Evolutionary conservation across 495 filamentous ascomycete species (phyloP).

Genomic region (Filosporella fistucella): DNA sequence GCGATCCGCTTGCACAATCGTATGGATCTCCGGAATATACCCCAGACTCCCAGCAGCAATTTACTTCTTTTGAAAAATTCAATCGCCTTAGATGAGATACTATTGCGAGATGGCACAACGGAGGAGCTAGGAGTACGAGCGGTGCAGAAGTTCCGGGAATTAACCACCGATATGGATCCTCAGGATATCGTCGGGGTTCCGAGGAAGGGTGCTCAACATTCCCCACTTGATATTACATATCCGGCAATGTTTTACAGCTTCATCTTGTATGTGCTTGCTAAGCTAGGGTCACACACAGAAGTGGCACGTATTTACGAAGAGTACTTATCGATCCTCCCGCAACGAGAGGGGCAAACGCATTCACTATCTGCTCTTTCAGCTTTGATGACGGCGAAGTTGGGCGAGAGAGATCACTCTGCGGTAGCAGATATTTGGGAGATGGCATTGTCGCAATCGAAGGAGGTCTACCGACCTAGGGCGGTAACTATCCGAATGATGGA

Average conservation of each 20-base stretch:
- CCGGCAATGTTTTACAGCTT: conserved; percentile 13
- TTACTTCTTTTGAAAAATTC: conserved; percentile 40
- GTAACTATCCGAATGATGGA: neutral
- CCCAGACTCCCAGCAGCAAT: conserved; percentile 37
- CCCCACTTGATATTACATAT: conserved; percentile 13
- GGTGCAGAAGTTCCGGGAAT: conserved; percentile 32
- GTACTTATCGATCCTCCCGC: conserved; percentile 36
- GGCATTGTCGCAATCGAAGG: conserved; percentile 45
- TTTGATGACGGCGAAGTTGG: conserved; percentile 58
- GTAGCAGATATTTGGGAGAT: conserved; percentile 65
- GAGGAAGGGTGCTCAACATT: conserved; percentile 10
- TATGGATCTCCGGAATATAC: conserved; percentile 45
- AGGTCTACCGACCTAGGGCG: too few species aligned
- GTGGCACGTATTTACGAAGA: conserved; percentile 53
- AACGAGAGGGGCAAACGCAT: conserved; percentile 21
- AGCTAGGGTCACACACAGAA: conserved; percentile 45
- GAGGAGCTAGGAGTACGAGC: conserved; percentile 24
- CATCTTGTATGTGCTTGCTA: conserved; percentile 58
- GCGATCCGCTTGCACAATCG: conserved; percentile 47
- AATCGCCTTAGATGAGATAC: conserved; percentile 1
- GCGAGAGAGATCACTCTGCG: conserved; percentile 48
- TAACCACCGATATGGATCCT: conserved; percentile 27
- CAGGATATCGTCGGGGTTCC: conserved; percentile 23
- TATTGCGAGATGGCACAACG: conserved; percentile 11
- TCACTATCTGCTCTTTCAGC: conserved; percentile 58